Evolutionary conservation across 139 green algal species (phyloP).

Genomic region (Picochlorum sp.): DNA sequence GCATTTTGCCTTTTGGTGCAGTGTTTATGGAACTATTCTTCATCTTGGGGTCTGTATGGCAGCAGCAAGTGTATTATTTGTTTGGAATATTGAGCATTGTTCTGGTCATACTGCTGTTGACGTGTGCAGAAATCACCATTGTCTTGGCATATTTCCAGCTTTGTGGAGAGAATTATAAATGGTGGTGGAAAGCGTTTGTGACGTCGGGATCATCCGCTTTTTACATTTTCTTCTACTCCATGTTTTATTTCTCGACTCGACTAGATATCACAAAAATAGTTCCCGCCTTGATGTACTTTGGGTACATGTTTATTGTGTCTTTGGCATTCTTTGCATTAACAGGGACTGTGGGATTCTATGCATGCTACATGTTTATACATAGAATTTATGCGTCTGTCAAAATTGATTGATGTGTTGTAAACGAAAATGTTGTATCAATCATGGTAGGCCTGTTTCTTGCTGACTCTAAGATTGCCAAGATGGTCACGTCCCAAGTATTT

Average conservation of each 20-base stretch:
- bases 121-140: conserved; percentile 97
- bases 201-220: conserved; percentile 80
- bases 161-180: conserved; percentile 86
- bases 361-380: conserved; percentile 80
- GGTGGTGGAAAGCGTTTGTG: conserved; percentile 94
- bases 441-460: conserved; percentile 33
- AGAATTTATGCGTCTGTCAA: conserved; percentile 90
- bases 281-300: conserved; percentile 52
- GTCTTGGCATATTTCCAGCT: conserved; percentile 98
- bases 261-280: conserved; percentile 91
- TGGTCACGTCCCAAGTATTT: conserved; percentile 39
- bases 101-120: conserved; percentile 93
- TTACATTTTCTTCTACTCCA: conserved; percentile 95
- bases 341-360: conserved; percentile 91
- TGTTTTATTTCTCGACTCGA: conserved; percentile 96
- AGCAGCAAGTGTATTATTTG: conserved; percentile 89
- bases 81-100: conserved; percentile 98
- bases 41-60: conserved; percentile 98
- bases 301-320: conserved; percentile 93
- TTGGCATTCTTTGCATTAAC: conserved; percentile 73
- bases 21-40: conserved; percentile 99
- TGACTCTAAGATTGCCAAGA: conserved; percentile 30
- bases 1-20: conserved; percentile 96
- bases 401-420: conserved; percentile 69
- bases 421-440: not conserved